Evolutionary conservation across 2,329 filamentous ascomycete genomes (phyloP).

Genomic region (Ceratocystiopsis brevicomis): DNA sequence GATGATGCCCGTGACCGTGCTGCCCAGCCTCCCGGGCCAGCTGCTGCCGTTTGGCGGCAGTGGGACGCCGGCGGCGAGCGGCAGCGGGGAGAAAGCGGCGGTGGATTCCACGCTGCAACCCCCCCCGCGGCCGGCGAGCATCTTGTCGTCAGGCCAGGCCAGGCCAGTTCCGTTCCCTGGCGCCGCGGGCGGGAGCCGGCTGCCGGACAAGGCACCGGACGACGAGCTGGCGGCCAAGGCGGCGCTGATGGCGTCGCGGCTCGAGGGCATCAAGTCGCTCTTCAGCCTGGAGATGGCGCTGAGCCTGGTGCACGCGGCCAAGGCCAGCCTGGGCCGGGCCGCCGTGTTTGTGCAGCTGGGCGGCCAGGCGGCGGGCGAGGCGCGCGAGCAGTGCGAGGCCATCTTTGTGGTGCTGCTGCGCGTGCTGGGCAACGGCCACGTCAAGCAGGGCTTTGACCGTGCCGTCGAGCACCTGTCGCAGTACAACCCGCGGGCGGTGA

Average conservation of each 20-base stretch:
- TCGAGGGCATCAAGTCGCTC: constrained; percentile 85
- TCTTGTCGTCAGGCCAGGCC: neutral
- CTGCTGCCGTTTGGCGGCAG: constrained; percentile 36
- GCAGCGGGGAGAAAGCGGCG: neutral
- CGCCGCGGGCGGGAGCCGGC: neutral
- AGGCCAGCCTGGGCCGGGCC: constrained; percentile 69
- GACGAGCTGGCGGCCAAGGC: constrained; percentile 90
- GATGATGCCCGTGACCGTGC: constrained; percentile 92
- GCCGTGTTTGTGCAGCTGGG: constrained; percentile 66
- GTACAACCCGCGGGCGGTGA: constrained; percentile 77
- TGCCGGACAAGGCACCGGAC: constrained; percentile 44
- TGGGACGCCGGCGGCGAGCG: constrained; percentile 8
- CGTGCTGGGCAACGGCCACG: constrained; percentile 68
- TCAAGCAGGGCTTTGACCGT: constrained; percentile 84
- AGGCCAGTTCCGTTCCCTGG: too few relatives aligned
- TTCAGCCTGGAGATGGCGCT: constrained; percentile 95
- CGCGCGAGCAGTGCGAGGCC: constrained; percentile 69
- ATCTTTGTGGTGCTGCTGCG: constrained; percentile 77
- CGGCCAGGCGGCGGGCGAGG: constrained; percentile 62
- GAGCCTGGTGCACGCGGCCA: constrained; percentile 72
- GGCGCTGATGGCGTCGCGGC: constrained; percentile 85
- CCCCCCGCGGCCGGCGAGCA: neutral
- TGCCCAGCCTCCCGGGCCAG: constrained; percentile 51
- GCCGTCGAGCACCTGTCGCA: constrained; percentile 77
- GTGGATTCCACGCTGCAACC: neutral